Evolutionary conservation across 2,329 filamentous ascomycete species (phyloP).

Genomic region (Colletotrichum siamense): DNA sequence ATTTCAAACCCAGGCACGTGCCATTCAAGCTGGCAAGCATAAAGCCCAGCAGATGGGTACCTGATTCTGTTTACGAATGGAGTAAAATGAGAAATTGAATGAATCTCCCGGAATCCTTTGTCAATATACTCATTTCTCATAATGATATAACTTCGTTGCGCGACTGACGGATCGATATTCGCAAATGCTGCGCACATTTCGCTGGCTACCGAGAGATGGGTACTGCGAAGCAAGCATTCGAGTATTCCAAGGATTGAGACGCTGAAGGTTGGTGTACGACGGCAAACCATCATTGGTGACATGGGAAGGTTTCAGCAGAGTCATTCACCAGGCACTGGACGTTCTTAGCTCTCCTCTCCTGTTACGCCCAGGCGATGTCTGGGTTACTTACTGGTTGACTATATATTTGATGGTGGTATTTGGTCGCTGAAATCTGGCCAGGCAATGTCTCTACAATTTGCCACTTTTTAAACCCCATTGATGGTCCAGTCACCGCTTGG

Average conservation of each 20-base stretch:
- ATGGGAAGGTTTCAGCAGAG: neutral
- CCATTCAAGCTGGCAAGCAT: neutral
- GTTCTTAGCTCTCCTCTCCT: fast-evolving
- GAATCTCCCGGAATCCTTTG: fast-evolving
- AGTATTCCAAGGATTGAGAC: neutral
- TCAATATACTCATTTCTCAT: neutral
- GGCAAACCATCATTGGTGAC: neutral
- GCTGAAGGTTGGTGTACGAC: neutral
- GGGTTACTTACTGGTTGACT: neutral
- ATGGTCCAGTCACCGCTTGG: too few relatives aligned
- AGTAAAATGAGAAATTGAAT: fast-evolving
- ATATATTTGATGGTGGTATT: neutral
- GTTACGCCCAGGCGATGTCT: neutral
- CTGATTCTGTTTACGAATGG: neutral
- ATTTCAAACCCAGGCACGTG: neutral
- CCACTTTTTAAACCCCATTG: too few relatives aligned
- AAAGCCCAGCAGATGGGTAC: fast-evolving
- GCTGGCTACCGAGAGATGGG: fast-evolving
- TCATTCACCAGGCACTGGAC: neutral
- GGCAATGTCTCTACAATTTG: too few relatives aligned
- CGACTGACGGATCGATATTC: neutral
- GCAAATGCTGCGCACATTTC: fast-evolving
- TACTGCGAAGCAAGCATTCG: neutral
- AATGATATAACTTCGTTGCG: neutral
- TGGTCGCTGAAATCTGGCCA: too few relatives aligned